Percentiles rank a stretch among this genome's conserved stretches.
Conservation (phyloP, 169 alveolate species). For the Plasmodium vivax region DNA sequence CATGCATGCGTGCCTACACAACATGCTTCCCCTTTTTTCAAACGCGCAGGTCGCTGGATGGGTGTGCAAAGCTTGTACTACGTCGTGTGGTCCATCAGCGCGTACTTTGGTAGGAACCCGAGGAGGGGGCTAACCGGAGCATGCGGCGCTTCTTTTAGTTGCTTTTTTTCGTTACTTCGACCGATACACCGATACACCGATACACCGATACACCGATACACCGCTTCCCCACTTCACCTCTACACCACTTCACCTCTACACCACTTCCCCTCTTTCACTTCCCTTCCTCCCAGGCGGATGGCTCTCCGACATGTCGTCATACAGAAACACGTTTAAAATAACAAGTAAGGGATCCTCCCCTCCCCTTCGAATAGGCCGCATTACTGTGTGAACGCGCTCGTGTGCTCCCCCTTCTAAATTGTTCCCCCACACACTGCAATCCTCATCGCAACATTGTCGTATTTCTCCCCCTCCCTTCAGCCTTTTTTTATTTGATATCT, state of each 20-base stretch:
- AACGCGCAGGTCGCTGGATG: slow-evolving; percentile 45
- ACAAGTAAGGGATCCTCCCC: slow-evolving; percentile 39
- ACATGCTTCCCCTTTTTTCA: neutral
- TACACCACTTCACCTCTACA: neutral
- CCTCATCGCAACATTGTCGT: neutral
- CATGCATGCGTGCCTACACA: neutral
- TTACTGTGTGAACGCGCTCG: neutral
- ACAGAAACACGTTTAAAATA: slow-evolving; percentile 72
- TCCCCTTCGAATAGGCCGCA: neutral
- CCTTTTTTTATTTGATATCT: slow-evolving; percentile 54
- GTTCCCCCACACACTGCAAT: neutral
- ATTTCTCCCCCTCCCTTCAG: neutral
- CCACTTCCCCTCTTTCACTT: neutral
- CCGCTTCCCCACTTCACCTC: no score
- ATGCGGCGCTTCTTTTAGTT: neutral
- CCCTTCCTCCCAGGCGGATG: slow-evolving; percentile 39
- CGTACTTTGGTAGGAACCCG: slow-evolving; percentile 38
- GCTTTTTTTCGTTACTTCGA: neutral
- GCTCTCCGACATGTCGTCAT: slow-evolving; percentile 72
- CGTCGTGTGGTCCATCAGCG: slow-evolving; percentile 67
- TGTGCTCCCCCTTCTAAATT: neutral
- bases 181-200: neutral
- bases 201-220: neutral
- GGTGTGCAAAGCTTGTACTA: slow-evolving; percentile 73
- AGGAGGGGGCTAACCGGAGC: neutral